Conservation (phyloP, 192 early-diverging fungal species). For the Radiomyces spectabilis region DNA sequence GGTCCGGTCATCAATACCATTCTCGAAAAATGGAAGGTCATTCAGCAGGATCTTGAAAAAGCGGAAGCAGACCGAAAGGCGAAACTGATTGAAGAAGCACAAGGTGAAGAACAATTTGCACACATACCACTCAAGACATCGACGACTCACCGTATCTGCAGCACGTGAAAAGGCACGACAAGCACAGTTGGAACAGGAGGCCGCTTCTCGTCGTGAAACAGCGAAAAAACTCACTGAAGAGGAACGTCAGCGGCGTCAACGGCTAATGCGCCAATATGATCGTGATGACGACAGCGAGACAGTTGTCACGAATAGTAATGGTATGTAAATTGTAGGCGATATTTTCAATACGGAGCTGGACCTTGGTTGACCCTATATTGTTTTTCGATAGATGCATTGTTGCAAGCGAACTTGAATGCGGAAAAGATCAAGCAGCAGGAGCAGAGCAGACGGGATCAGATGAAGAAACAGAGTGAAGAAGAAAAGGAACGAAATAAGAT, state of each 20-base stretch:
- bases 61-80: constrained; percentile 25
- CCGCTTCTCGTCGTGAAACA: neutral
- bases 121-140: neutral
- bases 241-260: constrained; percentile 40
- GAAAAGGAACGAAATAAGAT: constrained; percentile 48
- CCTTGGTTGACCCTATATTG: neutral
- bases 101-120: constrained; percentile 3
- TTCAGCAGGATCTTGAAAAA: constrained; percentile 29
- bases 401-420: constrained; percentile 51
- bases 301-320: constrained; percentile 23
- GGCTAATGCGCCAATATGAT: constrained; percentile 48
- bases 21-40: constrained; percentile 34
- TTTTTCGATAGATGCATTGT: constrained; percentile 17
- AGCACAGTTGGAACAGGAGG: neutral
- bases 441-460: constrained; percentile 32
- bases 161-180: constrained; percentile 7
- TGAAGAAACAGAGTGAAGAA: constrained; percentile 37
- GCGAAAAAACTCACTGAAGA: constrained; percentile 43
- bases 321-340: too few relatives aligned
- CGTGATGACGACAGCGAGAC: constrained; percentile 53
- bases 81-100: constrained; percentile 4
- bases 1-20: constrained; percentile 33
- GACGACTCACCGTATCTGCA: neutral
- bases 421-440: constrained; percentile 55
- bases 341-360: too few relatives aligned